Percentiles rank a stretch among this genome's conserved stretches.
Conservation (phyloP, 2,329 filamentous ascomycete species). For the Fusarium gaditjirri region DNA sequence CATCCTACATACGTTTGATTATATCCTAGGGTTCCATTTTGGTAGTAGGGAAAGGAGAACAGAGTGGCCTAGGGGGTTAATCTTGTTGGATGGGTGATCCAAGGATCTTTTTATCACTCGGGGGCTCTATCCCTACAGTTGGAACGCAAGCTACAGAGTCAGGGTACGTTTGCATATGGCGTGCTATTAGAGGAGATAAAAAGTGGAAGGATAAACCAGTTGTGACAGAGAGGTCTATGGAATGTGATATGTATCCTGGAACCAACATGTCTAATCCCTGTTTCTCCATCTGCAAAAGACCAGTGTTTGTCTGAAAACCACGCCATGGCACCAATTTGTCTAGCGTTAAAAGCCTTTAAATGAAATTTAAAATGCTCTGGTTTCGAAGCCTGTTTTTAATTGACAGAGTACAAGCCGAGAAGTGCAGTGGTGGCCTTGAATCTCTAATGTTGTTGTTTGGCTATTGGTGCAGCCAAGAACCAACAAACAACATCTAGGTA, state of each 20-base stretch:
- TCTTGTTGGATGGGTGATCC: not conserved
- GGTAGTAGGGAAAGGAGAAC: not conserved
- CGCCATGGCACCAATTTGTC: not conserved
- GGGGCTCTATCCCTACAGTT: not conserved
- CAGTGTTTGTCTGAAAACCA: not conserved
- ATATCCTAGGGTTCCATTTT: conserved; percentile 19
- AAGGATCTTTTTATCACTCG: not conserved
- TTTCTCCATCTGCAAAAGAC: not conserved
- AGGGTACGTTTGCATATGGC: no score
- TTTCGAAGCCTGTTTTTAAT: not conserved
- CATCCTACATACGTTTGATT: conserved; percentile 15
- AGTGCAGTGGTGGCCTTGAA: not conserved
- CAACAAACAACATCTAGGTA: no score
- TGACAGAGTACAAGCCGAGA: not conserved
- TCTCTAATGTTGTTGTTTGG: not conserved
- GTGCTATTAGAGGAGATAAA: not conserved
- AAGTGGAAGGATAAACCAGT: not conserved
- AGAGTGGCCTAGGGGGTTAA: not conserved
- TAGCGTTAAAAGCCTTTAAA: not conserved
- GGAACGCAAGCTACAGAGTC: no score
- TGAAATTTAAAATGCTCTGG: not conserved
- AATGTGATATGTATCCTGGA: not conserved
- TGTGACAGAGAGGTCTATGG: no score
- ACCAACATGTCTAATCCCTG: not conserved
- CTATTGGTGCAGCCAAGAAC: not conserved